Evolutionary conservation across 2,329 filamentous ascomycete genomes (phyloP).

Genomic region (Talaromyces atroroseus): DNA sequence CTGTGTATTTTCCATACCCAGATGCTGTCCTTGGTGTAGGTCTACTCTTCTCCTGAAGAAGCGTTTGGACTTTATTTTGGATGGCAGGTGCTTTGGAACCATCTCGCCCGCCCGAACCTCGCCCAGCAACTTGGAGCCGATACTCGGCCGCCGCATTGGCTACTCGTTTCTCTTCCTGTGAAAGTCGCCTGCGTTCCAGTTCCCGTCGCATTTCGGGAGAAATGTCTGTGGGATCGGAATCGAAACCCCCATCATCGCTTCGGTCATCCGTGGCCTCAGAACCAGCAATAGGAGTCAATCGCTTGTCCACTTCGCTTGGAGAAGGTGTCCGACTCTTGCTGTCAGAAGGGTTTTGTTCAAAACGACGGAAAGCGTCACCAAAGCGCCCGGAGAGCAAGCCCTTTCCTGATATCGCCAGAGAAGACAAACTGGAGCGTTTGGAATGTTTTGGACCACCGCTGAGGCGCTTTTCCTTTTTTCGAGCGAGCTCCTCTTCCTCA

Average conservation of each 20-base stretch:
- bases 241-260: slow-evolving; percentile 63
- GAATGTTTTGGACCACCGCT: slow-evolving; percentile 53
- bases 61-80: slow-evolving; percentile 80
- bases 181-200: slow-evolving; percentile 72
- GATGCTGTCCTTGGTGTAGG: slow-evolving; percentile 66
- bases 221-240: slow-evolving; percentile 64
- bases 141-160: slow-evolving; percentile 87
- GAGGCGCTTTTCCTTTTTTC: slow-evolving; percentile 50
- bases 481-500: slow-evolving; percentile 59
- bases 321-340: slow-evolving; percentile 32
- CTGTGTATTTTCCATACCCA: slow-evolving; percentile 85
- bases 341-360: slow-evolving; percentile 57
- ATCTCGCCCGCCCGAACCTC: slow-evolving; percentile 46
- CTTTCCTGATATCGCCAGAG: slow-evolving; percentile 66
- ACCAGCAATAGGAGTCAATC: slow-evolving; percentile 65
- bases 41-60: slow-evolving; percentile 70
- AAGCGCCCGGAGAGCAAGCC: slow-evolving; percentile 82
- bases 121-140: slow-evolving; percentile 63
- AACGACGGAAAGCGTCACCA: slow-evolving; percentile 87
- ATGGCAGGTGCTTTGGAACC: slow-evolving; percentile 71
- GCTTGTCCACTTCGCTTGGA: slow-evolving; percentile 39
- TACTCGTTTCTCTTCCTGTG: slow-evolving; percentile 84
- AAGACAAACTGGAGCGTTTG: slow-evolving; percentile 69
- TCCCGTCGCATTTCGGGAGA: slow-evolving; percentile 87
- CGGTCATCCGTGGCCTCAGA: slow-evolving; percentile 67